Evolutionary conservation across 352 stramenopile species (phyloP).

Genomic region (Halophytophthora batemanensis): DNA sequence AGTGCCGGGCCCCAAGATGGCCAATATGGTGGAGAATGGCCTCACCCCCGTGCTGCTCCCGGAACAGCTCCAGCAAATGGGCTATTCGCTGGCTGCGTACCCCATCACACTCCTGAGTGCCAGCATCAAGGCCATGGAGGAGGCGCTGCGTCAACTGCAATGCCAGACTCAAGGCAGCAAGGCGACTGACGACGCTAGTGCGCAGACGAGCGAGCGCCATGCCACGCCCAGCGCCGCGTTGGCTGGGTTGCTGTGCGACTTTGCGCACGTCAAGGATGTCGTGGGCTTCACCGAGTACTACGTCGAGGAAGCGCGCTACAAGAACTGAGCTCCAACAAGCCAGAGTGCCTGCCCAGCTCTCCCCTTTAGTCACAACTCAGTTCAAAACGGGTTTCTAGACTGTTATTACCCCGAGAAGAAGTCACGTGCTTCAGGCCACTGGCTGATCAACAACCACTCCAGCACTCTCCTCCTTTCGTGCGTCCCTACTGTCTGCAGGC

Average conservation of each 20-base stretch:
- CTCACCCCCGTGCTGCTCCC: slow-evolving; percentile 90
- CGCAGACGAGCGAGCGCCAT: slow-evolving; percentile 27
- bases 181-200: background rate
- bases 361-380: too few species aligned
- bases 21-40: slow-evolving; percentile 87
- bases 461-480: background rate
- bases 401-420: too few species aligned
- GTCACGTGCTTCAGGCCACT: too few species aligned
- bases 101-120: slow-evolving; percentile 92
- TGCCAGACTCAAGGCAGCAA: slow-evolving; percentile 25
- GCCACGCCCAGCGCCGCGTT: slow-evolving; percentile 43
- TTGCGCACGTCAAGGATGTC: slow-evolving; percentile 89
- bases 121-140: slow-evolving; percentile 92
- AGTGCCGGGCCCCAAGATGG: slow-evolving; percentile 90
- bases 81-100: slow-evolving; percentile 93
- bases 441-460: slow-evolving; percentile 2
- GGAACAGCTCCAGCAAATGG: slow-evolving; percentile 85
- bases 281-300: slow-evolving; percentile 94
- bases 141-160: slow-evolving; percentile 82
- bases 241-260: slow-evolving; percentile 86
- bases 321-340: slow-evolving; percentile 5
- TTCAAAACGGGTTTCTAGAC: too few species aligned
- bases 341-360: background rate
- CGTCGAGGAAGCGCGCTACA: slow-evolving; percentile 71
- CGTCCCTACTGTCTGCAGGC: too few species aligned